These are phyloP conservation scores for Telopea speciosissima DNA, from an alignment of 177 flowering plant genomes.

Conservation along the genomic window DNA sequence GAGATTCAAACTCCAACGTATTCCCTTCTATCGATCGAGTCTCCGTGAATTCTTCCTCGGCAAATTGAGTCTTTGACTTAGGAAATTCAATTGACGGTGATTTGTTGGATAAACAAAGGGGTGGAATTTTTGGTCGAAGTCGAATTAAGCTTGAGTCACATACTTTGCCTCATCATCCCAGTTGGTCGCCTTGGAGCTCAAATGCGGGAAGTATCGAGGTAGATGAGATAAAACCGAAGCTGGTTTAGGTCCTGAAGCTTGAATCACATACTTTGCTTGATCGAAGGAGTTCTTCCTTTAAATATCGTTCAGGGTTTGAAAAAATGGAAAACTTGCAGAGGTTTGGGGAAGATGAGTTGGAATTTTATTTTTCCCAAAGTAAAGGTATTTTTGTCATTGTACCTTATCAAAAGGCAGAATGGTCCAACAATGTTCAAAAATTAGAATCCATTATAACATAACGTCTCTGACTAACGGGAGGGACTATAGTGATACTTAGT, in stretches of 20 bases:
- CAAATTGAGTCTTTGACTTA: constrained; percentile 12
- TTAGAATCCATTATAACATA: too few species aligned
- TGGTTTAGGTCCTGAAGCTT: constrained; percentile 14
- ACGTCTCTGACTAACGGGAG: too few species aligned
- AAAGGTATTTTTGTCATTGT: too few species aligned
- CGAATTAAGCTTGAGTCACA: constrained; percentile 23
- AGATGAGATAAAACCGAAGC: constrained; percentile 18
- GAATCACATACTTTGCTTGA: too few species aligned
- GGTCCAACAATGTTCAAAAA: too few species aligned
- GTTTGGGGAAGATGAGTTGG: too few species aligned
- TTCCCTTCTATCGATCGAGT: constrained; percentile 43
- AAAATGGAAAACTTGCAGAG: too few species aligned
- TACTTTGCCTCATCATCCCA: constrained; percentile 21
- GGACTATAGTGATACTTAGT: too few species aligned
- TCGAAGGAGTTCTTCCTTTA: too few species aligned
- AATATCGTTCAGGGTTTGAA: too few species aligned
- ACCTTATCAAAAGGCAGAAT: too few species aligned
- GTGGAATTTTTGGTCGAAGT: constrained; percentile 27
- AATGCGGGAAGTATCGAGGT: constrained; percentile 9
- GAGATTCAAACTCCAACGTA: not conserved
- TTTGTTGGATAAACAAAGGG: not conserved
- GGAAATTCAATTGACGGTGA: constrained; percentile 1
- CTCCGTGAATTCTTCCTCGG: constrained; percentile 26
- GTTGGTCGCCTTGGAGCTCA: constrained; percentile 8
- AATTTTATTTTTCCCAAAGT: too few species aligned